Conservation (phyloP, 2,329 filamentous ascomycete species). For the Helicocarpus griseus region DNA sequence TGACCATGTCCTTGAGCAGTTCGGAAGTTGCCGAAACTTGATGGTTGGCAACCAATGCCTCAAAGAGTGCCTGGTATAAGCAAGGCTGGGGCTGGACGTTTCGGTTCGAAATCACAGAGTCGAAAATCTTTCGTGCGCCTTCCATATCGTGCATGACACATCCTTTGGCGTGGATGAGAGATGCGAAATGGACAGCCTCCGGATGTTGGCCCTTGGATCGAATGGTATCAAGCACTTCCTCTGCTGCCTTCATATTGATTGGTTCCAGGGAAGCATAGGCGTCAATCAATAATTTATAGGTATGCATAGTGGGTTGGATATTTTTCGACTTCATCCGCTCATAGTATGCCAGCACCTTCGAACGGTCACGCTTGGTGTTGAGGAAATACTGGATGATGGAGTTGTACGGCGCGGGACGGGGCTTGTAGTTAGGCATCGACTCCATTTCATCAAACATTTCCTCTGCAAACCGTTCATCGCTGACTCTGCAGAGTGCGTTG, state of each 20-base stretch:
- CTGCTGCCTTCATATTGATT: slow-evolving; percentile 77
- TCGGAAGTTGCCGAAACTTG: slow-evolving; percentile 65
- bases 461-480: slow-evolving; percentile 94
- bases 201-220: slow-evolving; percentile 62
- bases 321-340: slow-evolving; percentile 82
- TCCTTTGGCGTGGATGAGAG: slow-evolving; percentile 88
- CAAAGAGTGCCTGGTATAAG: slow-evolving; percentile 92
- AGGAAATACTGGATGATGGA: slow-evolving; percentile 99
- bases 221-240: slow-evolving; percentile 72
- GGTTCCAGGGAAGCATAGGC: slow-evolving; percentile 91
- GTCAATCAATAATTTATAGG: slow-evolving; percentile 94
- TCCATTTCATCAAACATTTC: slow-evolving; percentile 99
- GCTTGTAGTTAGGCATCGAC: slow-evolving; percentile 96
- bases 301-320: slow-evolving; percentile 88
- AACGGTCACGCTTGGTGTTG: slow-evolving; percentile 90
- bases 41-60: slow-evolving; percentile 94
- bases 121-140: slow-evolving; percentile 72
- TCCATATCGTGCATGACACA: slow-evolving; percentile 88
- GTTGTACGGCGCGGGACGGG: slow-evolving; percentile 93
- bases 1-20: slow-evolving; percentile 65
- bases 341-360: slow-evolving; percentile 89
- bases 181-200: slow-evolving; percentile 91
- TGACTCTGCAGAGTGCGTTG: slow-evolving; percentile 93
- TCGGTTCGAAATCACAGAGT: slow-evolving; percentile 61
- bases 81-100: slow-evolving; percentile 67